phyloP scores from a whole-genome alignment of 1,284 basidiomycete genomes.

The Pseudozyma tsukubaensis region DNA sequence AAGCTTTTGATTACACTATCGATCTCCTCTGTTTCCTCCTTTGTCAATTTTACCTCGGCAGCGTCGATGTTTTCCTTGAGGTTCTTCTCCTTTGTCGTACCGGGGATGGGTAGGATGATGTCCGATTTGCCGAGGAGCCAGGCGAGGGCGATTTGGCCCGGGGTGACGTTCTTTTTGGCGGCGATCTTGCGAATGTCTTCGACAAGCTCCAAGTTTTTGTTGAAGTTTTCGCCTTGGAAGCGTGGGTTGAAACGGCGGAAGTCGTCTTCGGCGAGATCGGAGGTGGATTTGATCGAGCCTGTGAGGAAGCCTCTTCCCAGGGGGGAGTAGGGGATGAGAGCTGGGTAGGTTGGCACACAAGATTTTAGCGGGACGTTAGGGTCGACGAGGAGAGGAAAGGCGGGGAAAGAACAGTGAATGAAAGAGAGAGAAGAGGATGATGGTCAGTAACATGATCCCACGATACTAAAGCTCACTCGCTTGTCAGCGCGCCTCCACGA shows the following conservation, averaged over 20 bases:
- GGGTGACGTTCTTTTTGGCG: conserved; percentile 46
- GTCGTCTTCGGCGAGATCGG: conserved; percentile 48
- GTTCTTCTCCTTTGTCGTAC: conserved; percentile 49
- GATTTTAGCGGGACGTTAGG: no score
- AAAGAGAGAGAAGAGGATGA: no score
- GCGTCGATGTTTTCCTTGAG: conserved; percentile 51
- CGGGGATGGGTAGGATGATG: conserved; percentile 50
- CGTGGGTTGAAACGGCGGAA: conserved; percentile 53
- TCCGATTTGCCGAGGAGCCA: conserved; percentile 38
- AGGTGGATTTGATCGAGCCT: conserved; percentile 36
- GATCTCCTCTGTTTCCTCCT: conserved; percentile 43
- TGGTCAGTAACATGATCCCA: no score
- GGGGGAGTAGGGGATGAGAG: conserved; percentile 53
- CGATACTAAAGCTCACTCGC: no score
- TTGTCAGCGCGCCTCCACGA: no score
- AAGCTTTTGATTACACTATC: conserved; percentile 49
- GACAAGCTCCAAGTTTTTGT: conserved; percentile 53
- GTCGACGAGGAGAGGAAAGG: no score
- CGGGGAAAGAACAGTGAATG: no score
- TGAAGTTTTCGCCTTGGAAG: conserved; percentile 51
- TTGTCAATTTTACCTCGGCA: conserved; percentile 30
- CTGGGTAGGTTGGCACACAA: no score
- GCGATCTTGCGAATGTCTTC: conserved; percentile 49
- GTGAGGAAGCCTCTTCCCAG: conserved; percentile 55
- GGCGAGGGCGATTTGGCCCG: conserved; percentile 57